phyloP scores from a whole-genome alignment of 2,329 filamentous ascomycete genomes.

The Ophiostoma australiae region DNA sequence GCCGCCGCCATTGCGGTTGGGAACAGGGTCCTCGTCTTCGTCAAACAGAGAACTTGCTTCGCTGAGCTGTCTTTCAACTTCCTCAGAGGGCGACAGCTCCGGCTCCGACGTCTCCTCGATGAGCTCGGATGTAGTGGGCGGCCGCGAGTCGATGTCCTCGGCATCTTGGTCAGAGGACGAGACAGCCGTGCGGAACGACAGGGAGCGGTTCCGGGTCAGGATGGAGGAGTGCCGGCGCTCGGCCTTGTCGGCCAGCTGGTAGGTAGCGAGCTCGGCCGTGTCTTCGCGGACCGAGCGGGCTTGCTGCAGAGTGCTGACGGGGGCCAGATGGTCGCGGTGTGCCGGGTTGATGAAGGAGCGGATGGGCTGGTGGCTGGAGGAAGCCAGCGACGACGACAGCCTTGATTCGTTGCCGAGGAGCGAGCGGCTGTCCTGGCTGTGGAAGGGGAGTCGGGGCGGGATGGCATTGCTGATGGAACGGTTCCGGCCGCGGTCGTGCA shows the following conservation, averaged over 20 bases:
- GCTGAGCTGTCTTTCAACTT: neutral
- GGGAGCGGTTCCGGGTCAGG: slow-evolving; percentile 39
- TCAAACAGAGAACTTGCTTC: neutral
- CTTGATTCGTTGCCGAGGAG: slow-evolving; percentile 22
- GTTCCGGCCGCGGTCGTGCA: slow-evolving; percentile 25
- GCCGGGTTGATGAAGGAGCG: slow-evolving; percentile 67
- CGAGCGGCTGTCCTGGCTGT: slow-evolving; percentile 19
- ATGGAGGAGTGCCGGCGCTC: slow-evolving; percentile 44
- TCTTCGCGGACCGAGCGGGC: slow-evolving; percentile 77
- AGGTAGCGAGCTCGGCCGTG: slow-evolving; percentile 79
- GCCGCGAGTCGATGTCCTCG: slow-evolving; percentile 23
- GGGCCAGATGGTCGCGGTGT: slow-evolving; percentile 50
- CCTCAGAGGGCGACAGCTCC: slow-evolving; percentile 12
- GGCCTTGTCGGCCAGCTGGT: slow-evolving; percentile 65
- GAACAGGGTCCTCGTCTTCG: neutral
- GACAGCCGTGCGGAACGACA: slow-evolving; percentile 32
- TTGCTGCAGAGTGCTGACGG: slow-evolving; percentile 65
- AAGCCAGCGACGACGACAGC: slow-evolving; percentile 42
- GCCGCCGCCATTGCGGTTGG: neutral
- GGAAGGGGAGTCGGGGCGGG: slow-evolving; percentile 31
- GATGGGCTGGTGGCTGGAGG: slow-evolving; percentile 54
- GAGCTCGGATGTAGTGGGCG: slow-evolving; percentile 39
- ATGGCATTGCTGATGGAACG: slow-evolving; percentile 29
- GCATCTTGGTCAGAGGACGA: slow-evolving; percentile 32
- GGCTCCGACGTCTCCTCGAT: slow-evolving; percentile 51